These are phyloP conservation scores for Penicillium verhagenii DNA, from an alignment of 495 filamentous ascomycete genomes.

Conservation along the genomic window DNA sequence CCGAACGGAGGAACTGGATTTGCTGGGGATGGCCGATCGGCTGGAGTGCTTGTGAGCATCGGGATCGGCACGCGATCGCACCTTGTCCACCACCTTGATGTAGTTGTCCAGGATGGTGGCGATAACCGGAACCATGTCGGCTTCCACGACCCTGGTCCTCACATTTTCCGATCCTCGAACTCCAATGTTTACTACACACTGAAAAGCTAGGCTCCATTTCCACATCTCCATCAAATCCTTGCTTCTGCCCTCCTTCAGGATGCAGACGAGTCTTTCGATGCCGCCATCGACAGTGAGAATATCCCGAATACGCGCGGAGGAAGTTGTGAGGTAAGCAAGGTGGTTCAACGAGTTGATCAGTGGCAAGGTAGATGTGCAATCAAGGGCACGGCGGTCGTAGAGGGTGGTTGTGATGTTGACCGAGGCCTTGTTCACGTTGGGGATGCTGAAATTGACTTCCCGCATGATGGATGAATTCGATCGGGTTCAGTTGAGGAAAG, in stretches of 20 bases:
- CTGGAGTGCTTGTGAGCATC: constrained; percentile 55
- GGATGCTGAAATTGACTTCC: constrained; percentile 99
- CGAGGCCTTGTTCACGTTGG: constrained; percentile 98
- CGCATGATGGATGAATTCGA: constrained; percentile 66
- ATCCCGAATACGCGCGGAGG: constrained; percentile 95
- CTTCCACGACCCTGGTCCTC: constrained; percentile 91
- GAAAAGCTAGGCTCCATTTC: constrained; percentile 99
- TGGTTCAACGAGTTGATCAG: constrained; percentile 98
- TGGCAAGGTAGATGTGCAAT: constrained; percentile 95
- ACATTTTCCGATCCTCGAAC: constrained; percentile 93
- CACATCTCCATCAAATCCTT: constrained; percentile 99
- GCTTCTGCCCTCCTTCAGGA: constrained; percentile 92
- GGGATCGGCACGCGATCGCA: constrained; percentile 75
- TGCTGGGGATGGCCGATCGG: constrained; percentile 42
- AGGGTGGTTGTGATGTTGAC: constrained; percentile 98
- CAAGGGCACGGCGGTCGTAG: constrained; percentile 94
- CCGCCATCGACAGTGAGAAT: constrained; percentile 98
- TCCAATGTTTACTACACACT: constrained; percentile 98
- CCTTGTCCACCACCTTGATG: constrained; percentile 90
- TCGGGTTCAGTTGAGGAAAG: background rate
- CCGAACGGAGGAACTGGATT: constrained; percentile 22
- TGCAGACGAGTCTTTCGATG: constrained; percentile 92
- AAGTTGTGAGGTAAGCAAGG: constrained; percentile 95
- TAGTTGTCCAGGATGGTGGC: constrained; percentile 99
- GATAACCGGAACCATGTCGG: constrained; percentile 98